Base-by-base conservation (phyloP, 2,329 filamentous ascomycete species). In the Colletotrichum nymphaeae region DNA sequence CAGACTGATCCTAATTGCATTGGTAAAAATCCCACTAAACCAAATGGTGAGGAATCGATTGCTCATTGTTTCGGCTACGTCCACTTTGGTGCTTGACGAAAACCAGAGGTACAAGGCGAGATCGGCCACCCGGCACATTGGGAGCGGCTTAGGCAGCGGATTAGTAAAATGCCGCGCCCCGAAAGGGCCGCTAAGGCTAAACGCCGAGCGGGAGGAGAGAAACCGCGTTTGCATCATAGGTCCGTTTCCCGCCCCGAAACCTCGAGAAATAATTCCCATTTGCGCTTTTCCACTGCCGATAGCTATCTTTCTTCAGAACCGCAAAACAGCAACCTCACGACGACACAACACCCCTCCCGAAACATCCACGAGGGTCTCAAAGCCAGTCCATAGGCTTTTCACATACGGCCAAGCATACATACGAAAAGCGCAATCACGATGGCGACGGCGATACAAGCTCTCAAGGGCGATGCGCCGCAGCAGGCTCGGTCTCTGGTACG, bases 401-500 rank as follows among this genome's bases (percentile, higher is more conserved):
- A 42, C 37, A 14, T 16, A 42, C 37, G 14, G 37, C 37, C 19
- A 14, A 28, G 6, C 6, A 35, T 19, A 22, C 28, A 22, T 7
- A 22, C 26, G 11, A 35, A 35, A 32, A 30, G 59, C 67, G 58
- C 70, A 60, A 12, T 35, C 26, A 75, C 62, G 56, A 75, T 75
- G 74, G 73, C 74, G 67, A 71, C 75, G 72, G 72, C 73, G 77
- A 72, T 74, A 62, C 75, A 77, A 73, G 80, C 82, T 75, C 80
- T 84, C 68, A 88, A 87, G 79, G 88, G 88, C 81, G 86, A 90
- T 75, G 84, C 88, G 83, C 86, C 89, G 73, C 86, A 88, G 76
- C 88, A 90, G 83, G 87, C 87, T 69, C 85, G 88, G 79, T 90
- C 89, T 75, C 80, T 90, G 79, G 88, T 90, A 80, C 81, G 88